A percentile compares a stretch with the other conserved stretches of the same genome.
Evolutionary conservation across 2,329 filamentous ascomycete genomes (phyloP).

Genomic region (Ophiostoma himal-ulmi): DNA sequence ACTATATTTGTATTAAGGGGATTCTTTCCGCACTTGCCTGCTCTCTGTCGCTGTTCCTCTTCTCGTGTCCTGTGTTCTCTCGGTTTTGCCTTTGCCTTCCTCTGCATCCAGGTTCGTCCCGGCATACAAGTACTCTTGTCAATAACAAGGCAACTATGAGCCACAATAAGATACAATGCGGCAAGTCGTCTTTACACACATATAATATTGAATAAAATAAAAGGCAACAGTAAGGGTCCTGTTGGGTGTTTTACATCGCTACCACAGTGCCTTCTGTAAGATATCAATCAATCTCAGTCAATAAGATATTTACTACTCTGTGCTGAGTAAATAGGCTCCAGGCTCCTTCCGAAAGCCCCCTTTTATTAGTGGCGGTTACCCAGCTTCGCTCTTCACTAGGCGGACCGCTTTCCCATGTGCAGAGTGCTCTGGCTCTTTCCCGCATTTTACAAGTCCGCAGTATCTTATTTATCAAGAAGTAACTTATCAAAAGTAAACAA

Average conservation of each 20-base stretch:
- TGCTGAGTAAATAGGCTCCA: background rate
- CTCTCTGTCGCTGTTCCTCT: background rate
- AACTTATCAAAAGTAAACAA: slow-evolving; percentile 20
- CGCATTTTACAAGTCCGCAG: no score
- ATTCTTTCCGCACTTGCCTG: background rate
- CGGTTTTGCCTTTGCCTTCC: background rate
- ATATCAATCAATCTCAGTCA: background rate
- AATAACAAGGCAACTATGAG: background rate
- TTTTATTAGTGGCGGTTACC: slow-evolving; percentile 13
- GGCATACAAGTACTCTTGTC: background rate
- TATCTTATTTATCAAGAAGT: background rate
- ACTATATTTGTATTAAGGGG: background rate
- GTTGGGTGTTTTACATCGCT: background rate
- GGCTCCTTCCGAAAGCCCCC: background rate
- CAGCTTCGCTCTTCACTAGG: slow-evolving; percentile 10
- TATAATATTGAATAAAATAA: background rate
- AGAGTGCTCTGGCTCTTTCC: background rate
- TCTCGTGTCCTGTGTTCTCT: background rate
- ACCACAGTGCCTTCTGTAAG: background rate
- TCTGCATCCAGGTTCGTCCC: background rate
- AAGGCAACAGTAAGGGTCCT: background rate
- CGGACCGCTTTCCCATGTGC: slow-evolving; percentile 11
- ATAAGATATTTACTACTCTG: background rate
- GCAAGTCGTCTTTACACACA: background rate
- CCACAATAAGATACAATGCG: background rate